A percentile compares a stretch with the other conserved stretches of the same genome.
Conservation (phyloP, 176 grass and related monocot genomes). For the Musa itinerans region DNA sequence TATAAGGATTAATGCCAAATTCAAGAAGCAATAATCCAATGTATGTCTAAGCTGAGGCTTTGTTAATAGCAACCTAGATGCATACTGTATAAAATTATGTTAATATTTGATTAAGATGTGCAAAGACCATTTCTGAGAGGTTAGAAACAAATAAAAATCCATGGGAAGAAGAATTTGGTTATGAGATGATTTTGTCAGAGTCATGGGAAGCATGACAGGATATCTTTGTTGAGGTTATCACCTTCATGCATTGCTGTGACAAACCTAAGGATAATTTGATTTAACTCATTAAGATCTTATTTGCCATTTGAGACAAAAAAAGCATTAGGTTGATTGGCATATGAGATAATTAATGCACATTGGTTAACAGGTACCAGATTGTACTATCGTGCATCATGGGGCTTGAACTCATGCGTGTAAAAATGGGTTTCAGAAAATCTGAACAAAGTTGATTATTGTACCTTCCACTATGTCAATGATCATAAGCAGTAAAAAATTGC, state of each 20-base stretch:
- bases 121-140: background rate
- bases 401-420: background rate
- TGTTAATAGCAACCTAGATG: background rate
- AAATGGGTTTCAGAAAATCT: background rate
- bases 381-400: background rate
- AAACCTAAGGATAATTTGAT: background rate
- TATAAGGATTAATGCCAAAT: no score
- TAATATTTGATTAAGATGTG: background rate
- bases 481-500: background rate
- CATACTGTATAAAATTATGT: background rate
- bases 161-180: background rate
- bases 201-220: background rate
- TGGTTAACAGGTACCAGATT: background rate
- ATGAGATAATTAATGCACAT: background rate
- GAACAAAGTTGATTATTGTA: background rate
- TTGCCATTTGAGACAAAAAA: no score
- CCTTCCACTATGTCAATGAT: background rate
- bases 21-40: no score
- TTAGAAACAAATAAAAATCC: background rate
- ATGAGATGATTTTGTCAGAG: background rate
- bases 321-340: no score
- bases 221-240: background rate
- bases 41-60: background rate
- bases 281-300: background rate
- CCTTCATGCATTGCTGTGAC: background rate